Percentiles rank a stretch among this genome's conserved stretches.
Conservation (phyloP, 331 rosid species). For the Rosa hybrid region DNA sequence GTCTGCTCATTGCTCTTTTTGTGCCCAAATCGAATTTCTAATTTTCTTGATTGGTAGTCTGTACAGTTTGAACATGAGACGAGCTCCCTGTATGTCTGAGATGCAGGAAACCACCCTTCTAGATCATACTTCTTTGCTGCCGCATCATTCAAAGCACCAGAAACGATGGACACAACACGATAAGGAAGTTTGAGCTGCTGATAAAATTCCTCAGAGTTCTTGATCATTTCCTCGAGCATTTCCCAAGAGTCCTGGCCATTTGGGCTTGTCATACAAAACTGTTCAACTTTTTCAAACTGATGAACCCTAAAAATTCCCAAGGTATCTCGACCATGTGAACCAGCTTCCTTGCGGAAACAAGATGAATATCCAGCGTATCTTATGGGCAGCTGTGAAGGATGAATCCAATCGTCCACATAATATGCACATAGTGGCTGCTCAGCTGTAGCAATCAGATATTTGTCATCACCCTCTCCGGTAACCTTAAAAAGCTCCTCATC, state of each 20-base stretch:
- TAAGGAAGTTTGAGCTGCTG: slow-evolving; percentile 76
- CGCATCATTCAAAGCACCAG: slow-evolving; percentile 98
- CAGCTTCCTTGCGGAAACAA: slow-evolving; percentile 97
- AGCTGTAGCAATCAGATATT: slow-evolving; percentile 94
- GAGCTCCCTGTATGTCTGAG: slow-evolving; percentile 79
- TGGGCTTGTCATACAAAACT: slow-evolving; percentile 83
- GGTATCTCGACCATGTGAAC: slow-evolving; percentile 97
- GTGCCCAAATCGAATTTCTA: slow-evolving; percentile 90
- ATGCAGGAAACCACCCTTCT: slow-evolving; percentile 97
- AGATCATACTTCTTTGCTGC: slow-evolving; percentile 96
- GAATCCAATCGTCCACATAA: slow-evolving; percentile 93
- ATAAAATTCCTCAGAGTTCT: slow-evolving; percentile 50
- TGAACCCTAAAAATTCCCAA: slow-evolving; percentile 93
- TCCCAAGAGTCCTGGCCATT: slow-evolving; percentile 83
- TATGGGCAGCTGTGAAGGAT: slow-evolving; percentile 79
- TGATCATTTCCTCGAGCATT: slow-evolving; percentile 92
- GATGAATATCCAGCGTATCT: slow-evolving; percentile 96
- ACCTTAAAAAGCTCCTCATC: slow-evolving; percentile 98
- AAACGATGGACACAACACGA: slow-evolving; percentile 82
- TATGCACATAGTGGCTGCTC: slow-evolving; percentile 95
- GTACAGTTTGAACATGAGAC: slow-evolving; percentile 98
- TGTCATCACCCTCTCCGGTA: slow-evolving; percentile 98
- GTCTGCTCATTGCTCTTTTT: slow-evolving; percentile 81
- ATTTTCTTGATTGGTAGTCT: slow-evolving; percentile 84
- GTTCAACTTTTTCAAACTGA: slow-evolving; percentile 95